phyloP scores from a whole-genome alignment of 2,329 filamentous ascomycete species.

The Phialocephala sp. region DNA sequence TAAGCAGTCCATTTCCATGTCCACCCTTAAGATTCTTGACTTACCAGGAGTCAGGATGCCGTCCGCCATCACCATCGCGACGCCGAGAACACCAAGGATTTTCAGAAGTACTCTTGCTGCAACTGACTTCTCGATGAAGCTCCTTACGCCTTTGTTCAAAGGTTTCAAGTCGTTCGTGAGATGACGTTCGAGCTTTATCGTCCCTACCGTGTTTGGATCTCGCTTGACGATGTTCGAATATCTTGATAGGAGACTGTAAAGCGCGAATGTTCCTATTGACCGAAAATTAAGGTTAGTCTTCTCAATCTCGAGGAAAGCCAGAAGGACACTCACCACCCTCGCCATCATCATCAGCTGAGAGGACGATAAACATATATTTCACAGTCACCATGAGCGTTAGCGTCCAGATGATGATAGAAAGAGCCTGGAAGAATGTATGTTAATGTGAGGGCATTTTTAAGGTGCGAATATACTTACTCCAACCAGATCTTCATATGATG shows the following conservation, averaged over 20 bases:
- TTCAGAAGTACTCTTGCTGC: conserved; percentile 61
- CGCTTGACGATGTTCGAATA: conserved; percentile 64
- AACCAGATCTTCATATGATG: conserved; percentile 63
- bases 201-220: conserved; percentile 61
- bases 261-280: conserved; percentile 58
- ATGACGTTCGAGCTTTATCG: conserved; percentile 64
- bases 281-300: too few relatives aligned
- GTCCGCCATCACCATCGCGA: conserved; percentile 66
- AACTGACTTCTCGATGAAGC: conserved; percentile 61
- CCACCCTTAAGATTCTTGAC: not conserved
- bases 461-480: conserved; percentile 44
- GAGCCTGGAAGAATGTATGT: conserved; percentile 44
- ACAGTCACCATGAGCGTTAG: conserved; percentile 71
- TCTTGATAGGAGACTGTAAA: conserved; percentile 67
- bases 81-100: conserved; percentile 66
- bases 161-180: conserved; percentile 60
- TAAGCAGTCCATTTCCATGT: not conserved
- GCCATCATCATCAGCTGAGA: conserved; percentile 72
- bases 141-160: conserved; percentile 58
- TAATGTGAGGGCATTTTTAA: not conserved
- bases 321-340: conserved; percentile 58
- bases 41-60: conserved; percentile 33
- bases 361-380: conserved; percentile 71
- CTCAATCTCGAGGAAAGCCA: too few relatives aligned
- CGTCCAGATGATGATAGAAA: conserved; percentile 74